phyloP scores from a whole-genome alignment of 108 stramenopile genomes.

The Nannochloropsis gaditana region DNA sequence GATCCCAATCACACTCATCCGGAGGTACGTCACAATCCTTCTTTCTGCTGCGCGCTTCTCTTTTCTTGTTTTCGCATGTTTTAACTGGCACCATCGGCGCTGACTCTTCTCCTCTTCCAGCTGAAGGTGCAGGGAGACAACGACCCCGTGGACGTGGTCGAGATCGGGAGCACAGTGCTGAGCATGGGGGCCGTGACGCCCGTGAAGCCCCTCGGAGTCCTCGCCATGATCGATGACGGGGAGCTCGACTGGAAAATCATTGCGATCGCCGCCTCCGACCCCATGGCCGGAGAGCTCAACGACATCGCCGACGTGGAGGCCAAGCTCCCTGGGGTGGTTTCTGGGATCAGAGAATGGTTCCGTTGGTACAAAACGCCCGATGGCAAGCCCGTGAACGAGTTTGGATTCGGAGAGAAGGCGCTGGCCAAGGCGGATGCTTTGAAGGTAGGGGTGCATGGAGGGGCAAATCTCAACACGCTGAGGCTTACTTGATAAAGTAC shows the following conservation, averaged over 20 bases:
- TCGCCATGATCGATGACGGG: slow-evolving; percentile 99
- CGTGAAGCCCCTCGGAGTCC: slow-evolving; percentile 90
- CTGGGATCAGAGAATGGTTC: slow-evolving; percentile 97
- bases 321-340: slow-evolving; percentile 64
- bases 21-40: slow-evolving; percentile 54
- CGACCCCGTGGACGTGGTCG: slow-evolving; percentile 99
- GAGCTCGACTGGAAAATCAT: slow-evolving; percentile 99
- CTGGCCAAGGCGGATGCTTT: slow-evolving; percentile 70
- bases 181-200: slow-evolving; percentile 77
- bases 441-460: neutral
- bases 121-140: slow-evolving; percentile 84
- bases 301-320: slow-evolving; percentile 91
- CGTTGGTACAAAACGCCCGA: slow-evolving; percentile 99
- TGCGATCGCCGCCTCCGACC: slow-evolving; percentile 83
- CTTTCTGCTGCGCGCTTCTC: neutral
- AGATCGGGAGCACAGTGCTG: slow-evolving; percentile 74
- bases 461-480: neutral
- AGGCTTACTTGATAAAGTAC: slow-evolving; percentile 22
- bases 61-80: too few relatives aligned
- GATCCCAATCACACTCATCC: slow-evolving; percentile 73
- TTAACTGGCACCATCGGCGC: too few relatives aligned
- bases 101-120: neutral
- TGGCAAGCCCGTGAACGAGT: slow-evolving; percentile 95
- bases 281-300: slow-evolving; percentile 85
- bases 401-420: slow-evolving; percentile 95